Base-by-base conservation (phyloP, 1,284 basidiomycete species). In the Irpex sp. region DNA sequence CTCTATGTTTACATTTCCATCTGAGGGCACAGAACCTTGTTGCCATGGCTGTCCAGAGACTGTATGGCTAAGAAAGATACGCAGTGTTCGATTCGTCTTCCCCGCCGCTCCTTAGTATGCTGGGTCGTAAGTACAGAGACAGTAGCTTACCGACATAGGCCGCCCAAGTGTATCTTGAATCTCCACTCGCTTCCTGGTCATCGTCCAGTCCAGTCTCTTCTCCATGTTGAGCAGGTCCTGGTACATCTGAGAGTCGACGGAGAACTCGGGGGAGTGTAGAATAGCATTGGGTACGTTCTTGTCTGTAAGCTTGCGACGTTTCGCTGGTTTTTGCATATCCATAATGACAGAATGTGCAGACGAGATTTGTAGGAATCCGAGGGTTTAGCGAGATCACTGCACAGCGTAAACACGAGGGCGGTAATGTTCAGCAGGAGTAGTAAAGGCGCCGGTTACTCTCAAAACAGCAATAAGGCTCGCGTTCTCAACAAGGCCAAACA, bases 151-250 rank as follows among this genome's bases (percentile, higher is more conserved):
- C 0, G 83, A 81, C 19, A 85, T 85, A 51, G 80, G 83, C 56
- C 85, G 79, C 31, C 80, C 77, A 54, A 95, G 72, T 19, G 92
- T 86, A 73, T 97, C 95, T 71, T 93, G 90, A 50, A 97, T 87
- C 72, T 98, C 97, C 9, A 92, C 91, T 67, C 86, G 88, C 75
- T 97, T 97, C 67, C 97, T 82, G 68, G 88, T 88, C 77, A 97
- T 89, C 4, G 94, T 97, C 97, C 97, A 98, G 76, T 98, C 96
- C 8, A 98, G 81, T 74, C 91, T 93, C 65, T 92, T 85, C 76
- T 98, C 96, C 83, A 94, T 92, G 64, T 92, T 89, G 55, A 96
- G 79, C 36, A 98, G 80, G 70, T 93, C 88, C 63, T 87, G 84
- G 76, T 98, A 98, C 82, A 97, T 92, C 60, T 83, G 83, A 21